These are phyloP conservation scores for Linum trigynum DNA, from an alignment of 345 rosid species.

Conservation along the genomic window DNA sequence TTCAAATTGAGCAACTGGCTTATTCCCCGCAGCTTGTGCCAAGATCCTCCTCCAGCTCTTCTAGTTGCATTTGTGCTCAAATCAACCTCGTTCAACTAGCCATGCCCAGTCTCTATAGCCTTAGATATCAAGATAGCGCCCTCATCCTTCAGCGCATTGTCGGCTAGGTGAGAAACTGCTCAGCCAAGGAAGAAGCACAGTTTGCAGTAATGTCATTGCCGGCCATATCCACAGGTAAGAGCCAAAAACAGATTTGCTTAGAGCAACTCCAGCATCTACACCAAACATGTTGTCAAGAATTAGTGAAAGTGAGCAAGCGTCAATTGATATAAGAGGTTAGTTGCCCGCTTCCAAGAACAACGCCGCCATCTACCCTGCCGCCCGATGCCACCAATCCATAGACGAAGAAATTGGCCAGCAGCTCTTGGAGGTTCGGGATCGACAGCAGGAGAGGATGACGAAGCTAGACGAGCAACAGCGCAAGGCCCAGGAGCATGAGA, in stretches of 20 bases:
- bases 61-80: constrained; percentile 22
- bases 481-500: too few relatives aligned
- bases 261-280: constrained; percentile 3
- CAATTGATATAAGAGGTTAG: not conserved
- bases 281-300: constrained; percentile 3
- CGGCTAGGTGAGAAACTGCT: not conserved
- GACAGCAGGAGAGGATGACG: too few relatives aligned
- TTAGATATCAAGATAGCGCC: constrained; percentile 6
- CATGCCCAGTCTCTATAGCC: constrained; percentile 22
- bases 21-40: constrained; percentile 21
- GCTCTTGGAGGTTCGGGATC: too few relatives aligned
- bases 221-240: constrained; percentile 1
- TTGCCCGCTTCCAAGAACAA: not conserved
- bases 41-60: constrained; percentile 27
- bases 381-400: not conserved
- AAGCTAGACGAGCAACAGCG: too few relatives aligned
- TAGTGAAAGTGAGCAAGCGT: not conserved
- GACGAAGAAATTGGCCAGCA: too few relatives aligned
- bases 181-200: constrained; percentile 1
- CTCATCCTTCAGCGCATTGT: not conserved
- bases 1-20: constrained; percentile 24
- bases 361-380: not conserved
- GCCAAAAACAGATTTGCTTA: constrained; percentile 1
- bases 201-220: constrained; percentile 5
- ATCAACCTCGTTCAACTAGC: constrained; percentile 28